These are phyloP conservation scores for Juglanconis sp. DNA, from an alignment of 2,329 filamentous ascomycete species.

Conservation along the genomic window DNA sequence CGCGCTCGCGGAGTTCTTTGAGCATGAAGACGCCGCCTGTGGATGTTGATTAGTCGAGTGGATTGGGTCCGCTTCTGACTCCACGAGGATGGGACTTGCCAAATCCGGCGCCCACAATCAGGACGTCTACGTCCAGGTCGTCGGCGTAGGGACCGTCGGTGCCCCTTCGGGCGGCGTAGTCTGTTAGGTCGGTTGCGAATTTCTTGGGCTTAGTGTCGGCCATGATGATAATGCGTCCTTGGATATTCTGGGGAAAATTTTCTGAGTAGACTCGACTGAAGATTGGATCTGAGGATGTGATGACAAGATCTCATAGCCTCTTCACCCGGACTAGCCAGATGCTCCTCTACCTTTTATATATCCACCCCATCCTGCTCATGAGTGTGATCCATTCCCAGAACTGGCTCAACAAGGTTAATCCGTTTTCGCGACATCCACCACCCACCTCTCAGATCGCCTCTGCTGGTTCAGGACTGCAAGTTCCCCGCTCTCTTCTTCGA, in stretches of 20 bases:
- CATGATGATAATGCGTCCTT: neutral
- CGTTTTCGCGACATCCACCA: too few species aligned
- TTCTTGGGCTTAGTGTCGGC: neutral
- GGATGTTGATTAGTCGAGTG: neutral
- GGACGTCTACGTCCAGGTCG: neutral
- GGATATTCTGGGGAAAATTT: neutral
- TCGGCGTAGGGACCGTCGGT: neutral
- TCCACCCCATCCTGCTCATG: too few species aligned
- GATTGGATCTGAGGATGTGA: too few species aligned
- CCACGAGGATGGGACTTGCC: neutral
- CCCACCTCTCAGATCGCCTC: too few species aligned
- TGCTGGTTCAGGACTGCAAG: too few species aligned
- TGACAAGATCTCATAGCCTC: too few species aligned
- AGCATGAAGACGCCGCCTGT: neutral
- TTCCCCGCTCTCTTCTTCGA: too few species aligned
- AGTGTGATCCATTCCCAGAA: too few species aligned
- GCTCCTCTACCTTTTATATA: too few species aligned
- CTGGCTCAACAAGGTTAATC: too few species aligned
- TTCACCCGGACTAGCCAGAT: too few species aligned
- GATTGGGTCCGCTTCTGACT: too few species aligned
- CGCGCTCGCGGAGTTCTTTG: neutral
- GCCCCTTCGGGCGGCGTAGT: neutral
- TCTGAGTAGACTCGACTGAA: neutral
- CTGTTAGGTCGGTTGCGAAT: neutral
- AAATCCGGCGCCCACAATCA: neutral